These are phyloP conservation scores for Chrysoporthe cubensis DNA, from an alignment of 2,329 filamentous ascomycete genomes.

Conservation along the genomic window DNA sequence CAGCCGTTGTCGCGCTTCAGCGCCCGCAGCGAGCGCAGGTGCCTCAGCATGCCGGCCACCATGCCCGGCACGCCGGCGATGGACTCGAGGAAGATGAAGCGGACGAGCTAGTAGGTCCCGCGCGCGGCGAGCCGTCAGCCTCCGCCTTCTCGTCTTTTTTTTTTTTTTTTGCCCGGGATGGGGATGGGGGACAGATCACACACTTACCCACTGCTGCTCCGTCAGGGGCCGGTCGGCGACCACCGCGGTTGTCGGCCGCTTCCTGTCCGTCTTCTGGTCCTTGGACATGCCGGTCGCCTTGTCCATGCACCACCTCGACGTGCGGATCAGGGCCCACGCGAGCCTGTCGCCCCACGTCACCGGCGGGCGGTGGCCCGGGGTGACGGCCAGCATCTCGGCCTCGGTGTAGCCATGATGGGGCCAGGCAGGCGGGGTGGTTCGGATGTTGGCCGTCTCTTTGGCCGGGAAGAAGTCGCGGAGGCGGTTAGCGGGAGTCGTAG, in stretches of 20 bases:
- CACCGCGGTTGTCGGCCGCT: slow-evolving; percentile 58
- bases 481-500: slow-evolving; percentile 49
- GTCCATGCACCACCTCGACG: slow-evolving; percentile 81
- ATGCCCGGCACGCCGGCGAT: slow-evolving; percentile 96
- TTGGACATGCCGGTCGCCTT: slow-evolving; percentile 74
- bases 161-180: too few species aligned
- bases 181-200: not conserved
- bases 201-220: slow-evolving; percentile 77
- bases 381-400: slow-evolving; percentile 75
- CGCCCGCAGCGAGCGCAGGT: slow-evolving; percentile 79
- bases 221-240: slow-evolving; percentile 66
- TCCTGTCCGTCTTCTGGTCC: slow-evolving; percentile 68
- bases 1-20: slow-evolving; percentile 95
- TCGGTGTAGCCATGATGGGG: slow-evolving; percentile 74
- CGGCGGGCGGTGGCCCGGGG: slow-evolving; percentile 76
- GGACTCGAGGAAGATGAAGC: slow-evolving; percentile 92
- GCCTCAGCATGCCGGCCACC: slow-evolving; percentile 93
- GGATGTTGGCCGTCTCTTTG: slow-evolving; percentile 64
- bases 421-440: slow-evolving; percentile 68
- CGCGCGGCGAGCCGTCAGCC: not conserved
- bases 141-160: not conserved
- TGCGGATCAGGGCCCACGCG: slow-evolving; percentile 75
- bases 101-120: slow-evolving; percentile 57
- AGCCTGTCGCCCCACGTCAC: slow-evolving; percentile 75
- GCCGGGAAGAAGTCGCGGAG: slow-evolving; percentile 66